Evolutionary conservation across 495 filamentous ascomycete genomes (phyloP).

Genomic region (Corynascus novoguineensis): DNA sequence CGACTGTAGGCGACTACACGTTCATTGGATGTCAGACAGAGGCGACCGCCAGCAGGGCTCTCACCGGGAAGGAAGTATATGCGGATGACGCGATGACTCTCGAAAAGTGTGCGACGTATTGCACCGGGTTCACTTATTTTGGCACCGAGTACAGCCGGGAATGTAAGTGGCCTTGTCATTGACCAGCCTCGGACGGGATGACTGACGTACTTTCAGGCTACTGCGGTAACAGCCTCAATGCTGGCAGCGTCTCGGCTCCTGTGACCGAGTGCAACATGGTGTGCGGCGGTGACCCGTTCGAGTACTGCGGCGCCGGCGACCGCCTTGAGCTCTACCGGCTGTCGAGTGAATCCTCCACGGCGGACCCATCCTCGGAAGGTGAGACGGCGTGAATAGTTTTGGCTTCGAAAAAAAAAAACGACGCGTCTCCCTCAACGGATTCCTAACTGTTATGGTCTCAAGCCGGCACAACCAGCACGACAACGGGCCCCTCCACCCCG

Average conservation of each 20-base stretch:
- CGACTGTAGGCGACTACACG: constrained; percentile 33
- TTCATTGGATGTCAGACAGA: constrained; percentile 46
- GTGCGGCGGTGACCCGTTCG: constrained; percentile 35
- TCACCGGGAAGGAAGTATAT: constrained; percentile 16
- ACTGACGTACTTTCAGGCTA: constrained; percentile 22
- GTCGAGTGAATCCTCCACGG: constrained; percentile 1
- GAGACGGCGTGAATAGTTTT: constrained; percentile 7
- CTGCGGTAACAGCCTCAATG: constrained; percentile 35
- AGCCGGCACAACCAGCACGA: constrained; percentile 6
- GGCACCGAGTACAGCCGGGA: constrained; percentile 40
- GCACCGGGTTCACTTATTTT: constrained; percentile 36
- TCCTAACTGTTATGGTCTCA: neutral
- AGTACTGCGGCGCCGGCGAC: constrained; percentile 43
- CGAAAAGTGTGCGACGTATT: constrained; percentile 38
- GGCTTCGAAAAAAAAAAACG: neutral
- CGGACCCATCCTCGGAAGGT: constrained; percentile 7
- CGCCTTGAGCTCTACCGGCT: constrained; percentile 37
- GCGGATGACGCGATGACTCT: constrained; percentile 38
- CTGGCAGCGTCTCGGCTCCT: constrained; percentile 25
- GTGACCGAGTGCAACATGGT: constrained; percentile 37
- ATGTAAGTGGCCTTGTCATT: constrained; percentile 21
- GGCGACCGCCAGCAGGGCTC: constrained; percentile 28
- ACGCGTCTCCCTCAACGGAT: neutral
- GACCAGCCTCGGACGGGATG: neutral
- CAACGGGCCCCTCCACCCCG: constrained; percentile 21